These are phyloP conservation scores for Corinectria fuckeliana DNA, from an alignment of 2,329 filamentous ascomycete genomes.

Conservation along the genomic window DNA sequence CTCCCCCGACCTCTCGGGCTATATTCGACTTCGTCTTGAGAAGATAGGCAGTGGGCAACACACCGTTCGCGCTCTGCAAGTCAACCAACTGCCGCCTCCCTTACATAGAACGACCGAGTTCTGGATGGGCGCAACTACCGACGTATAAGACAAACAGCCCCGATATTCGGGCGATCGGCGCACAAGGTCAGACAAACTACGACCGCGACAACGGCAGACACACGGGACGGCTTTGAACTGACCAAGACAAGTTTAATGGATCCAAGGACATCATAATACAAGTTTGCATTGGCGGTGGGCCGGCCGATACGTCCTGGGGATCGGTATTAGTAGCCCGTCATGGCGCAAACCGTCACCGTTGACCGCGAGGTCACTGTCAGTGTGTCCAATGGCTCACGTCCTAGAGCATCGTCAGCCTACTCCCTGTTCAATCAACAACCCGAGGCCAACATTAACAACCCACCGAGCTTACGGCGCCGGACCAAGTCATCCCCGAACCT, in stretches of 20 bases:
- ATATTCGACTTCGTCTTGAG: background rate
- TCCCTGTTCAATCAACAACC: constrained; percentile 8
- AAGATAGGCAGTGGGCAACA: background rate
- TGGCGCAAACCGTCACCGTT: constrained; percentile 32
- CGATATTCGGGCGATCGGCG: constrained; percentile 20
- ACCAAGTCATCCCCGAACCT: constrained; percentile 35
- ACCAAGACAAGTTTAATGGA: constrained; percentile 34
- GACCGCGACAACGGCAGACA: background rate
- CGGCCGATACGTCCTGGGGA: constrained; percentile 1
- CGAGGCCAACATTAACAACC: constrained; percentile 4
- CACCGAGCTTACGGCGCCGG: constrained; percentile 27
- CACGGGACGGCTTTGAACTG: constrained; percentile 13
- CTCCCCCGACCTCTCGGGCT: constrained; percentile 9
- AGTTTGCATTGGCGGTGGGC: constrained; percentile 22
- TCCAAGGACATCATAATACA: constrained; percentile 32
- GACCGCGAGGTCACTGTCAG: constrained; percentile 30
- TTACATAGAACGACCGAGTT: background rate
- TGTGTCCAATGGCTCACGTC: constrained; percentile 30
- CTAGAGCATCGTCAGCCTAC: constrained; percentile 23
- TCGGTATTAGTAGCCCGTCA: constrained; percentile 30
- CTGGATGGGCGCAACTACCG: background rate
- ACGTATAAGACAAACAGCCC: constrained; percentile 21
- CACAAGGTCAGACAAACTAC: constrained; percentile 23
- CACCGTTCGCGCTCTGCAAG: background rate
- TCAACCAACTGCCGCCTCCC: background rate